Percentiles rank a stretch among this genome's conserved stretches.
Evolutionary conservation across 2,329 filamentous ascomycete genomes (phyloP).

Genomic region (Penicillium sp.): DNA sequence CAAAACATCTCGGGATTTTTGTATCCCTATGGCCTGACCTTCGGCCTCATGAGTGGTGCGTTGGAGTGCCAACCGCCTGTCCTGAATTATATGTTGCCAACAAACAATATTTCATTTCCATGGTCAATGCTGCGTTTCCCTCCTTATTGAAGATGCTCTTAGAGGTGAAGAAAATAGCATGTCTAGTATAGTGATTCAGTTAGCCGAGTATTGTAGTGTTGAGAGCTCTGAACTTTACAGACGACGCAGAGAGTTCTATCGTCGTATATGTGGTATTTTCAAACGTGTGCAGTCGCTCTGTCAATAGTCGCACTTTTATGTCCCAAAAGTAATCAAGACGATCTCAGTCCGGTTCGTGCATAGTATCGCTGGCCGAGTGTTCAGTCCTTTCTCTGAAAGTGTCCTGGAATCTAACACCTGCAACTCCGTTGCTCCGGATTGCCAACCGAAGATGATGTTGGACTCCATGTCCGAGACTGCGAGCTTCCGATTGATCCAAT

Average conservation of each 20-base stretch:
- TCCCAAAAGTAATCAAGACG: neutral
- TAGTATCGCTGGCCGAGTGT: neutral
- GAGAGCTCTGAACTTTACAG: neutral
- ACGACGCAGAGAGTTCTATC: neutral
- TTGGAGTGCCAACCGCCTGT: no score
- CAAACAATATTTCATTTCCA: no score
- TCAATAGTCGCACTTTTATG: neutral
- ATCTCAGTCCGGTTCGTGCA: neutral
- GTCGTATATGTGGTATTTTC: neutral
- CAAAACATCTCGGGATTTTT: no score
- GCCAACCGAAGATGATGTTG: neutral
- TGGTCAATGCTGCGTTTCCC: no score
- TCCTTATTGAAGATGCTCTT: no score
- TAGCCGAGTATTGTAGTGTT: neutral
- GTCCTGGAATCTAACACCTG: neutral
- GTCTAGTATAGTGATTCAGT: neutral
- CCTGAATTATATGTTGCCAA: no score
- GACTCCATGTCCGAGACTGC: neutral
- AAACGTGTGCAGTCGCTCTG: neutral
- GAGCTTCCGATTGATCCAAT: neutral
- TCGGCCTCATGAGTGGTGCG: no score
- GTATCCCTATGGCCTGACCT: no score
- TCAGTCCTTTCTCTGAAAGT: neutral
- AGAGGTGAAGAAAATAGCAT: neutral
- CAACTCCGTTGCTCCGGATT: neutral